A percentile compares a stretch with the other conserved stretches of the same genome.
phyloP scores from a whole-genome alignment of 176 grass and related monocot species.

The Zizania latifolia region DNA sequence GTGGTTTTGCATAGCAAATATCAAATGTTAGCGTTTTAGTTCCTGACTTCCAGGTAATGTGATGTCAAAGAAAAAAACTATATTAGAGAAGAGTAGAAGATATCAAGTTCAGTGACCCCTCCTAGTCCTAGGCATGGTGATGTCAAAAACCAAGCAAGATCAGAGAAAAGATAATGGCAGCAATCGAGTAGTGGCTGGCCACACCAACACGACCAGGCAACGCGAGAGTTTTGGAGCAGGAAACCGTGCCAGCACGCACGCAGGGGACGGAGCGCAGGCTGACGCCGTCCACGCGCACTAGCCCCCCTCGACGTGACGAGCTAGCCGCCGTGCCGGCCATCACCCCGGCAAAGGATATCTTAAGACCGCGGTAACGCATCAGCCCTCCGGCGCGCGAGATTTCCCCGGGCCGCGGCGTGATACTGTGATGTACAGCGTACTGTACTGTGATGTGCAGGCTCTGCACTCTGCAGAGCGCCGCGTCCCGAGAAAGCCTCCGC shows the following conservation, averaged over 20 bases:
- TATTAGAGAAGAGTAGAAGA: no score
- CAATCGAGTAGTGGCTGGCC: background rate
- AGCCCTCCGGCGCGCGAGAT: background rate
- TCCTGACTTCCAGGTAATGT: no score
- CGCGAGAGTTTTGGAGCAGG: background rate
- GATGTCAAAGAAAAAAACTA: no score
- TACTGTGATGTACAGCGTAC: no score
- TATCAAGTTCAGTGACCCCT: no score
- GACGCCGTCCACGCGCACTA: background rate
- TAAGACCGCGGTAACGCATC: background rate
- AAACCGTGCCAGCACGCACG: background rate
- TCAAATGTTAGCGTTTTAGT: no score
- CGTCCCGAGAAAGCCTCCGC: background rate
- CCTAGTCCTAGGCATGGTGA: no score
- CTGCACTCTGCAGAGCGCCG: no score
- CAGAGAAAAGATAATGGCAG: background rate
- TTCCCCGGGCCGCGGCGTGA: background rate
- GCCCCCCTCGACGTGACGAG: background rate
- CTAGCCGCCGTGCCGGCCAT: background rate
- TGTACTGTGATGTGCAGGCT: no score
- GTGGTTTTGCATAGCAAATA: no score
- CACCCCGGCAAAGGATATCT: background rate
- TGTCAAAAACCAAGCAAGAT: no score
- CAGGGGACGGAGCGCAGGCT: background rate
- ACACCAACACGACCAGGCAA: background rate